Base-by-base conservation (phyloP, 2,329 filamentous ascomycete species). In the Cryphonectria parasitica region DNA sequence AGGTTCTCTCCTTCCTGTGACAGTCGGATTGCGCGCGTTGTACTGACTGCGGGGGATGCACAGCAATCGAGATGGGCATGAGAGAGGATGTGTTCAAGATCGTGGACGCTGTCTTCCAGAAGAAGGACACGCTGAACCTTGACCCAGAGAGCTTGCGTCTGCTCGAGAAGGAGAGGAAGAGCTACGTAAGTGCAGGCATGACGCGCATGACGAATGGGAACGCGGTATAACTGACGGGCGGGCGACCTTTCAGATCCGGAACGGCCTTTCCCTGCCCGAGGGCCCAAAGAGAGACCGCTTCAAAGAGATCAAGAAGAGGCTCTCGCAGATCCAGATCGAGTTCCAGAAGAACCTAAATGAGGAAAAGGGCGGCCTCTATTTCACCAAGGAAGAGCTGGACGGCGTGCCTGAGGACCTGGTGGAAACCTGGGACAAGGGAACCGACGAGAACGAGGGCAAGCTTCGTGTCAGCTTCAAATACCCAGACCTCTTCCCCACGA, bases 331-430 rank as follows among this genome's bases (percentile, higher is more conserved):
- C 75, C 86, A 87, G 77, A 94, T 95, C 71, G 85, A 89, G 69
- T 93, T 93, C 80, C 89, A 92, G 77, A 94, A 94, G 84, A 92
- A 91, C 76, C 83, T 95, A 71, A 95, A 95, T 77, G 92, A 95
- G 80, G 93, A 96, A 82, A 90, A 90, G 75, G 91, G 91, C n/a
- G 91, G 90, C 2, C 82, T 95, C 67, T 96, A 92, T 92, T 91
- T 95, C 76, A 92, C 91, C 1, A 85, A 82, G 3, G 86, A 92
- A 74, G 89, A 96, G 80, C 84, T 96, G 7, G 88, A 92, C 64
- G 93, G 93, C 64, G 91, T 95, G 25, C 92, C 92, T 0, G 81
- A 87, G 25, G 92, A 95, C 78, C 87, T 94, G 10, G 75, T 93
- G 2, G 83, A 86, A 17, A 83, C 83, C 2, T 82, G 95, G 69